phyloP scores from a whole-genome alignment of 2,329 filamentous ascomycete genomes.

The Cladosporium sp. region DNA sequence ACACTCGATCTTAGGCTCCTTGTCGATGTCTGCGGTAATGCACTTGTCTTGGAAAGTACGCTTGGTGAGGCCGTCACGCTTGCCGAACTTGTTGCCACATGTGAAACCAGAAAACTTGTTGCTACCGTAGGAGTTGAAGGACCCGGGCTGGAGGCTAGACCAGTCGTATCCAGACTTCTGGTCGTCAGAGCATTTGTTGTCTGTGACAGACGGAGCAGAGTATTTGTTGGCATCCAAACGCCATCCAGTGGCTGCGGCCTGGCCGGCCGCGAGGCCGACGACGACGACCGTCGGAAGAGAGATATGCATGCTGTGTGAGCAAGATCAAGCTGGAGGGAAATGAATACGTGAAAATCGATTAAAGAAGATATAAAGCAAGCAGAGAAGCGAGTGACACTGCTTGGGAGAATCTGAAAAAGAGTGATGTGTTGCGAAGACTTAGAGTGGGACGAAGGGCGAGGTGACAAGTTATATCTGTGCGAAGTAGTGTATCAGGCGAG shows the following conservation, averaged over 20 bases:
- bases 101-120: constrained; percentile 69
- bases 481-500: not conserved
- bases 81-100: constrained; percentile 57
- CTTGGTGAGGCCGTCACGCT: constrained; percentile 51
- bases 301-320: constrained; percentile 19
- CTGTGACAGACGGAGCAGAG: constrained; percentile 62
- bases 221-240: constrained; percentile 48
- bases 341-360: constrained; percentile 15
- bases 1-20: constrained; percentile 37
- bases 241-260: constrained; percentile 45
- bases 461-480: not conserved
- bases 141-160: constrained; percentile 54
- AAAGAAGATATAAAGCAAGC: constrained; percentile 19
- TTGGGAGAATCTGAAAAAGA: constrained; percentile 14
- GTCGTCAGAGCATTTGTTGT: constrained; percentile 69
- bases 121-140: constrained; percentile 61
- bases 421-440: not conserved
- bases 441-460: not conserved
- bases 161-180: constrained; percentile 70
- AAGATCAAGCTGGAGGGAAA: constrained; percentile 7
- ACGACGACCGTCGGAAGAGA: constrained; percentile 23
- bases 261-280: constrained; percentile 37
- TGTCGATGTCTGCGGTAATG: constrained; percentile 40
- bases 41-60: constrained; percentile 38
- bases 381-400: constrained; percentile 43